These are phyloP conservation scores for Ceratocystiopsis brevicomis DNA, from an alignment of 2,329 filamentous ascomycete genomes.

Conservation along the genomic window DNA sequence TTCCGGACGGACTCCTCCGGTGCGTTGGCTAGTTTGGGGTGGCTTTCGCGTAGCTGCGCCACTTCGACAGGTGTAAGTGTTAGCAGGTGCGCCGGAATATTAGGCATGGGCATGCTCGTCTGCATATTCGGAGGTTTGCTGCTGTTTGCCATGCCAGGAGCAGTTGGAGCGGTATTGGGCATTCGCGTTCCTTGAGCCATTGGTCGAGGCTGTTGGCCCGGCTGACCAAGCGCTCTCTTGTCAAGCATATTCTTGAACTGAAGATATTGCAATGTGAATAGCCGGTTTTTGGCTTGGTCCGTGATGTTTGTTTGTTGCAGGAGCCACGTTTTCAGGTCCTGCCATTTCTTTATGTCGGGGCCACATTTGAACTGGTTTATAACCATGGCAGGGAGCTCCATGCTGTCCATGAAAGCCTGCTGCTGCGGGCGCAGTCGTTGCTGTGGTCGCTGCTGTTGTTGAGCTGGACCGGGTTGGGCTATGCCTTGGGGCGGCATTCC, in stretches of 20 bases:
- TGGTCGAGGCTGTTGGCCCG: conserved; percentile 7
- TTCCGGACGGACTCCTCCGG: conserved; percentile 6
- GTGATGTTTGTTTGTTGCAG: conserved; percentile 17
- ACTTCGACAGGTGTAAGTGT: conserved; percentile 6
- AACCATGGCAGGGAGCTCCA: conserved; percentile 25
- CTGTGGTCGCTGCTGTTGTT: conserved; percentile 5
- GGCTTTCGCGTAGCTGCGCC: conserved; percentile 2
- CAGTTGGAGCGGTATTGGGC: neutral
- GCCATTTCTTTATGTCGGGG: conserved; percentile 29
- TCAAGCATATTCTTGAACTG: conserved; percentile 19
- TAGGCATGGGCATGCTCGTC: conserved; percentile 3
- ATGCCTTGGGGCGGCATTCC: conserved; percentile 4
- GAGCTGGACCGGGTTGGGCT: conserved; percentile 7
- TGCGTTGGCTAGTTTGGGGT: conserved; percentile 6
- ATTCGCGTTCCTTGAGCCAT: conserved; percentile 4
- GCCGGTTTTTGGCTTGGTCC: conserved; percentile 15
- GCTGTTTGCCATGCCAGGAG: neutral
- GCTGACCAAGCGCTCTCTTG: conserved; percentile 5
- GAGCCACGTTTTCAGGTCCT: conserved; percentile 25
- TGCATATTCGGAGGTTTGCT: neutral
- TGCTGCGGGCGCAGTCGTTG: conserved; percentile 14
- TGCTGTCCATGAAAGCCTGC: conserved; percentile 25
- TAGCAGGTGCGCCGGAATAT: conserved; percentile 6
- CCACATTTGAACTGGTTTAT: conserved; percentile 17
- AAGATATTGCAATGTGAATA: conserved; percentile 18